phyloP scores from a whole-genome alignment of 208 protist genomes.

The Angomonas deanei region DNA sequence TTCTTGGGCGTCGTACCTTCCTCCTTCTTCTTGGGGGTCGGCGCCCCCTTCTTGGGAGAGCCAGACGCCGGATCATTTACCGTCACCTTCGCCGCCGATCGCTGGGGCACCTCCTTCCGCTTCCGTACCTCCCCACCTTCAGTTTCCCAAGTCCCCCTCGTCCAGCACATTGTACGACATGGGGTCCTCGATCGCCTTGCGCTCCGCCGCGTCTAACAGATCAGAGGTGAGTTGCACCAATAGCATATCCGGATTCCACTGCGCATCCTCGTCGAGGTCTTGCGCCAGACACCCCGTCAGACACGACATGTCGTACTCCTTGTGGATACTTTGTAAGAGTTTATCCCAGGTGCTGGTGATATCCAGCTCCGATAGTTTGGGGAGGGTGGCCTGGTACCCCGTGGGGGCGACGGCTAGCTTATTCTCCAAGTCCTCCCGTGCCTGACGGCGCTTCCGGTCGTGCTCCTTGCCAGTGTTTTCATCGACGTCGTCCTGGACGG shows the following conservation, averaged over 20 bases:
- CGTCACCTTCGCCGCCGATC: not conserved
- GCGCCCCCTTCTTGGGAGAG: not conserved
- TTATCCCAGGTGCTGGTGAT: slow-evolving; percentile 63
- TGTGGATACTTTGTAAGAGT: slow-evolving; percentile 53
- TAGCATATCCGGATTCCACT: slow-evolving; percentile 87
- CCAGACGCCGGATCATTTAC: not conserved
- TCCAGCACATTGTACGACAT: slow-evolving; percentile 24
- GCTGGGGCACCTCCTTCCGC: slow-evolving; percentile 16
- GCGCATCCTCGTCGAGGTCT: slow-evolving; percentile 80
- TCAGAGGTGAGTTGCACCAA: slow-evolving; percentile 87
- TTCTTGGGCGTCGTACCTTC: not conserved
- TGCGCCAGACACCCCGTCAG: slow-evolving; percentile 72
- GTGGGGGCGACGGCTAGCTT: slow-evolving; percentile 63
- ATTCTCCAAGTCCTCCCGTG: slow-evolving; percentile 45
- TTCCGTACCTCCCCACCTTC: slow-evolving; percentile 41
- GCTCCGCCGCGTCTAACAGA: slow-evolving; percentile 66
- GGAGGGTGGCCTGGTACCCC: slow-evolving; percentile 64
- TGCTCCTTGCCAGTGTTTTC: slow-evolving; percentile 23
- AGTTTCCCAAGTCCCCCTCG: slow-evolving; percentile 29
- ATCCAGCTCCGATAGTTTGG: slow-evolving; percentile 67
- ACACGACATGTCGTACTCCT: slow-evolving; percentile 77
- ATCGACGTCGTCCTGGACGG: slow-evolving; percentile 45
- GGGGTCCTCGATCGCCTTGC: slow-evolving; percentile 20
- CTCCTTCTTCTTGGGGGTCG: not conserved
- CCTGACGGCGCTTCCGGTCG: slow-evolving; percentile 18